A percentile compares a stretch with the other conserved stretches of the same genome.
These are phyloP conservation scores for Paramecium biaurelia DNA, from an alignment of 73 alveolate genomes.

Conservation along the genomic window DNA sequence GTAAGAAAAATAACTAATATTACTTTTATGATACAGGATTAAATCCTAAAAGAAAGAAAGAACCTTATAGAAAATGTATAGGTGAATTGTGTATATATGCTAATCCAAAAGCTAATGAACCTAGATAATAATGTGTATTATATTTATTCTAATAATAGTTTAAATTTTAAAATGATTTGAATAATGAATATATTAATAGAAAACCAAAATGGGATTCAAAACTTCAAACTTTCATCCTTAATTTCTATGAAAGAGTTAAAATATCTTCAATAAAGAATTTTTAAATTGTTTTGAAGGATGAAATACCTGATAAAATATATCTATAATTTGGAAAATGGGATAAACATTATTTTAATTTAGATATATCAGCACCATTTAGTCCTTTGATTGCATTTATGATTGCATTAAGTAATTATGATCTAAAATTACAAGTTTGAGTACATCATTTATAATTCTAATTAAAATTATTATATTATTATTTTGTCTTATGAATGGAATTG, in stretches of 20 bases:
- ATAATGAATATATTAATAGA: conserved; percentile 66
- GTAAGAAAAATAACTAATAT: conserved; percentile 3
- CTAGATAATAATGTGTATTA: background rate
- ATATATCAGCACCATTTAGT: conserved; percentile 6
- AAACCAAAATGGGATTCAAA: conserved; percentile 87
- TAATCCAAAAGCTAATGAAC: background rate
- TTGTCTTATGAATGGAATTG: background rate
- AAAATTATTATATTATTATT: background rate
- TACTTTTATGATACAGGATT: background rate
- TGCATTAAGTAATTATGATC: background rate
- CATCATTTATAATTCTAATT: background rate
- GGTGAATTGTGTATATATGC: background rate
- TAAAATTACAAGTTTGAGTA: background rate
- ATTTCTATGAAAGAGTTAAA: conserved; percentile 86
- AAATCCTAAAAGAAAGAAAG: conserved; percentile 14
- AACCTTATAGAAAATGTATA: background rate
- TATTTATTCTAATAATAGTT: background rate
- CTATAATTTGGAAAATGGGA: background rate
- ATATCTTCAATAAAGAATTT: conserved; percentile 81
- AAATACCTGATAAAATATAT: conserved; percentile 70
- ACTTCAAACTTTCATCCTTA: conserved; percentile 77
- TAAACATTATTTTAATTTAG: background rate
- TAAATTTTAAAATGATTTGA: background rate
- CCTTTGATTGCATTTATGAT: conserved; percentile 8
- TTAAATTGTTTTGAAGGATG: conserved; percentile 77